Evolutionary conservation across 371 early-diverging fungal genomes (phyloP).

Genomic region (Lichtheimia hyalospora): DNA sequence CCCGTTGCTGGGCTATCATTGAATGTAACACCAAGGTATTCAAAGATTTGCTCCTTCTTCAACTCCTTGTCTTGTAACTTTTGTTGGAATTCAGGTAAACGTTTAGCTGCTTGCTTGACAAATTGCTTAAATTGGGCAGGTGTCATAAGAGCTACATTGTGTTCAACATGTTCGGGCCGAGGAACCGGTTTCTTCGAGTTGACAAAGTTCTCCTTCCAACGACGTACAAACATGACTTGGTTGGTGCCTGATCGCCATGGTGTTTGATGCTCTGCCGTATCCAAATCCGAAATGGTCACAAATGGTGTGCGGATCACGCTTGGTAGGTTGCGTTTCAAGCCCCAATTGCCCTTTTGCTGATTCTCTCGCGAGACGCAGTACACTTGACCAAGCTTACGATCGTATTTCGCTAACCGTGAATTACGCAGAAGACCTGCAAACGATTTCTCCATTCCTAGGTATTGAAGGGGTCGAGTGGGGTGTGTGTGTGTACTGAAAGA

Average conservation of each 20-base stretch:
- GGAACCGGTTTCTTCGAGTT: constrained; percentile 56
- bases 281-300: constrained; percentile 60
- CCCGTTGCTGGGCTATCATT: constrained; percentile 14
- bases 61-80: constrained; percentile 32
- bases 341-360: constrained; percentile 71
- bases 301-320: constrained; percentile 60
- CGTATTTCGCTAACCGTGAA: constrained; percentile 72
- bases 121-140: constrained; percentile 64
- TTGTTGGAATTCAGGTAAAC: constrained; percentile 58
- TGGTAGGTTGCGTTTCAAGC: constrained; percentile 78
- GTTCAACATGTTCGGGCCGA: constrained; percentile 37
- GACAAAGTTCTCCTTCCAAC: constrained; percentile 75
- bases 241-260: constrained; percentile 63
- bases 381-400: constrained; percentile 68
- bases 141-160: constrained; percentile 55
- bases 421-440: constrained; percentile 70
- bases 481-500: no score
- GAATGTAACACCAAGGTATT: constrained; percentile 24
- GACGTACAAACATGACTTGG: constrained; percentile 52
- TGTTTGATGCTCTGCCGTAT: constrained; percentile 74
- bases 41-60: constrained; percentile 35
- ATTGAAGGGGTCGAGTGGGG: no score
- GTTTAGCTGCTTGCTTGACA: constrained; percentile 43
- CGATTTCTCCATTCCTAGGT: constrained; percentile 61
- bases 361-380: constrained; percentile 57